Conservation (phyloP, 1,284 basidiomycete genomes). For the Microbotryomycetes sp. region DNA sequence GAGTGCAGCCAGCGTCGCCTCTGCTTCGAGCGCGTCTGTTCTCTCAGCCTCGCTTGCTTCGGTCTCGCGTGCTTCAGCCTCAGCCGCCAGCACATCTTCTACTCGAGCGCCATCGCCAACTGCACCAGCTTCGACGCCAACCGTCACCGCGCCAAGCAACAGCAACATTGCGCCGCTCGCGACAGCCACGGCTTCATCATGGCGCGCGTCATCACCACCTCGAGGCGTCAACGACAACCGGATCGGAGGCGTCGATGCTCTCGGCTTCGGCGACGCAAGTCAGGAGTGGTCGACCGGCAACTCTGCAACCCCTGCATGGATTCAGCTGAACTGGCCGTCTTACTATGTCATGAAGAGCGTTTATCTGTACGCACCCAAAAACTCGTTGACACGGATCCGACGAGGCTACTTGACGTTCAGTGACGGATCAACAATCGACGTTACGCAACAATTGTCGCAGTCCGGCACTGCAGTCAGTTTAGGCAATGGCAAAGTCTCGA, state of each 20-base stretch:
- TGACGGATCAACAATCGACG: constrained; percentile 14
- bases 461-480: constrained; percentile 18
- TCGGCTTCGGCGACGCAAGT: constrained; percentile 9
- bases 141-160: neutral
- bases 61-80: neutral
- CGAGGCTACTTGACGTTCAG: constrained; percentile 14
- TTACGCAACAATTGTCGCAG: neutral
- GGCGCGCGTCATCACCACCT: constrained; percentile 6
- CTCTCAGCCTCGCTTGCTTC: neutral
- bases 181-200: constrained; percentile 11
- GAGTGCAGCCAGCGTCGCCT: neutral
- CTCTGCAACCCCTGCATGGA: constrained; percentile 4
- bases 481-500: constrained; percentile 8
- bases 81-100: neutral
- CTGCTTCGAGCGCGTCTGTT: neutral
- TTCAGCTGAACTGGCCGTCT: constrained; percentile 9
- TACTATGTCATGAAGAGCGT: constrained; percentile 21
- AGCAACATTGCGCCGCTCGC: constrained; percentile 25
- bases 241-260: constrained; percentile 8
- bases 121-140: neutral
- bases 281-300: constrained; percentile 14
- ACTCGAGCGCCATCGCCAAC: neutral
- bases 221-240: constrained; percentile 21
- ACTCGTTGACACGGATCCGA: constrained; percentile 4
- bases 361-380: constrained; percentile 5